phyloP scores from a whole-genome alignment of 1,284 basidiomycete genomes.

The Malassezia nana region DNA sequence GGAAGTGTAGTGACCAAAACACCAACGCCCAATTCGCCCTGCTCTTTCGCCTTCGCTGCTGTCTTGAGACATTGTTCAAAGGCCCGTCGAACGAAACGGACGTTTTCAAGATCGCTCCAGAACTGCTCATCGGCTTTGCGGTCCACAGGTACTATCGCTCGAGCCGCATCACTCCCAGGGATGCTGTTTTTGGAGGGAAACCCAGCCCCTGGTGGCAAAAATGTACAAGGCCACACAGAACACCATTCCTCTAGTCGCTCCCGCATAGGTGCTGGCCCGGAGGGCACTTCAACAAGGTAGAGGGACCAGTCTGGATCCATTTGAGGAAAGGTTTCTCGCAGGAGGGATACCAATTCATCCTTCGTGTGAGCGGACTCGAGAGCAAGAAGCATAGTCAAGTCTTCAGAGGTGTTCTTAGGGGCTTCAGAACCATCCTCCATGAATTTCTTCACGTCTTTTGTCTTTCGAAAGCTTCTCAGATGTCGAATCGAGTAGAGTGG shows the following conservation, averaged over 20 bases:
- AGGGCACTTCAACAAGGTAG: slow-evolving; percentile 59
- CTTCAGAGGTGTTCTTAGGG: not conserved
- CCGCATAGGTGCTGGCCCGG: slow-evolving; percentile 61
- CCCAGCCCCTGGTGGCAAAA: slow-evolving; percentile 24
- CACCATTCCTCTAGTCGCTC: slow-evolving; percentile 56
- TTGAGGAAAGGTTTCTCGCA: not conserved
- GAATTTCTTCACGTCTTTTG: slow-evolving; percentile 2
- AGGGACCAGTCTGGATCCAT: slow-evolving; percentile 3
- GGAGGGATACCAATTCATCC: slow-evolving; percentile 13
- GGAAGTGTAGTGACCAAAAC: slow-evolving; percentile 10
- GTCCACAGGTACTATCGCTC: slow-evolving; percentile 22
- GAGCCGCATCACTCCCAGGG: slow-evolving; percentile 17
- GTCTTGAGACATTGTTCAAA: slow-evolving; percentile 20
- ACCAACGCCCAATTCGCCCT: slow-evolving; percentile 10
- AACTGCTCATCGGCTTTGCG: slow-evolving; percentile 24
- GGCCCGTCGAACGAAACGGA: slow-evolving; percentile 6
- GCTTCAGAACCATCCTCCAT: slow-evolving; percentile 2
- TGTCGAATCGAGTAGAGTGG: slow-evolving; percentile 25
- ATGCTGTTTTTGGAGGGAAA: slow-evolving; percentile 5
- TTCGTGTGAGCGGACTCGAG: slow-evolving; percentile 15
- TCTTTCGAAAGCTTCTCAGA: slow-evolving; percentile 28
- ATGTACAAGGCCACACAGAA: slow-evolving; percentile 39
- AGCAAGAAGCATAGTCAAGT: slow-evolving; percentile 23
- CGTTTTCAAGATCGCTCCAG: not conserved
- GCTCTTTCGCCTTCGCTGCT: slow-evolving; percentile 13